phyloP scores from a whole-genome alignment of 2,329 filamentous ascomycete species.

The Tolypocladium cylindrosporum region DNA sequence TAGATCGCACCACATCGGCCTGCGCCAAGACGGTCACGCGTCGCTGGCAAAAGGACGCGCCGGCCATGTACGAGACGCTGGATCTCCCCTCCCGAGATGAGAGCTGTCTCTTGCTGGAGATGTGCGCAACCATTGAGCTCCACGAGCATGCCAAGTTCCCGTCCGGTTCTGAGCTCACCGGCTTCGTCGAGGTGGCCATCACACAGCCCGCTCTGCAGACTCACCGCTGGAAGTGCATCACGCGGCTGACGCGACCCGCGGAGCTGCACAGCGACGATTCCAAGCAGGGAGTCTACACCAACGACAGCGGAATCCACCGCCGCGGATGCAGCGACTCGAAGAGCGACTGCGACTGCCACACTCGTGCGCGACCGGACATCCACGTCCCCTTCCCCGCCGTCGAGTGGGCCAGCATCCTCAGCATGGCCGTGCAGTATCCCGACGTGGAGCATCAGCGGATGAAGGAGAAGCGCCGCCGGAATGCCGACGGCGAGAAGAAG shows the following conservation, averaged over 20 bases:
- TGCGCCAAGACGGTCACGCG: conserved; percentile 42
- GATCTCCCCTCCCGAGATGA: conserved; percentile 37
- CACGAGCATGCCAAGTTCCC: conserved; percentile 49
- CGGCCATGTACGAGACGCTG: conserved; percentile 43
- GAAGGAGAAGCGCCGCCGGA: conserved; percentile 25
- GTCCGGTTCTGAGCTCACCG: conserved; percentile 48
- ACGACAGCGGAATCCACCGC: conserved; percentile 42
- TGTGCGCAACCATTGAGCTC: conserved; percentile 50
- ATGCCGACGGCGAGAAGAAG: conserved; percentile 25
- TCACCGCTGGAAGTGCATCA: conserved; percentile 52
- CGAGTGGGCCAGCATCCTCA: conserved; percentile 49
- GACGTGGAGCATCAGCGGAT: conserved; percentile 29
- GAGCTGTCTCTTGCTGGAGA: conserved; percentile 48
- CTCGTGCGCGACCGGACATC: conserved; percentile 36
- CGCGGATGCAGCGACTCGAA: conserved; percentile 39
- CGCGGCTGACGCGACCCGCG: conserved; percentile 44
- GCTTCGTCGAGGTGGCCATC: conserved; percentile 49
- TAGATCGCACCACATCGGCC: conserved; percentile 45
- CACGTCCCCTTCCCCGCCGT: conserved; percentile 48
- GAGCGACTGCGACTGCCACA: conserved; percentile 40
- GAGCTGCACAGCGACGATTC: conserved; percentile 40
- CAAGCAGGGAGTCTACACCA: conserved; percentile 34
- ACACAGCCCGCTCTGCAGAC: conserved; percentile 42
- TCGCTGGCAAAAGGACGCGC: conserved; percentile 49
- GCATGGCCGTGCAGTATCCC: conserved; percentile 43